Evolutionary conservation across 768 basidiomycete genomes (phyloP).

Genomic region (Lactifluus piperatus): DNA sequence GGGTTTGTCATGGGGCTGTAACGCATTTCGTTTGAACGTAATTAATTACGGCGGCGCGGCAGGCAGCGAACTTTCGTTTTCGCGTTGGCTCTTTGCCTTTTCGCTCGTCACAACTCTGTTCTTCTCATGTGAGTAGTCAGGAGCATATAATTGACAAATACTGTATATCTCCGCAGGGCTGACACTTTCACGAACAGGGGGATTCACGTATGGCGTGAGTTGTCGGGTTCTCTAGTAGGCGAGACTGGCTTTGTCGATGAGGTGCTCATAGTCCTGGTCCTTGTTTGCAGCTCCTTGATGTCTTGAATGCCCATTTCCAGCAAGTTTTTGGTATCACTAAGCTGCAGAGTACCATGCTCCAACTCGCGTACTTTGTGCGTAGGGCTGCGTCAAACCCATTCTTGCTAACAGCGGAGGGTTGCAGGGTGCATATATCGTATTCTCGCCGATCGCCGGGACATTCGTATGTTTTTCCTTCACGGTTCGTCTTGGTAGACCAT

Average conservation of each 20-base stretch:
- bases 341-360: constrained; percentile 64
- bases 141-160: not conserved
- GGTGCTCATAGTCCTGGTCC: constrained; percentile 19
- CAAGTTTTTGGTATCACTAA: constrained; percentile 56
- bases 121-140: constrained; percentile 49
- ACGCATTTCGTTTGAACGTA: not conserved
- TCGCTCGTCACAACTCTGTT: constrained; percentile 65
- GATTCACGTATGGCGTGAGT: constrained; percentile 57
- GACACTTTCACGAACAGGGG: constrained; percentile 34
- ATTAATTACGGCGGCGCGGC: not conserved
- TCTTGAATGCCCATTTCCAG: constrained; percentile 69
- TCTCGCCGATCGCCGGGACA: constrained; percentile 46
- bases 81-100: constrained; percentile 48
- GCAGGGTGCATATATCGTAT: constrained; percentile 55
- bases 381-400: not conserved
- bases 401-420: not conserved
- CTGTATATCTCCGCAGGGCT: not conserved
- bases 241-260: constrained; percentile 8
- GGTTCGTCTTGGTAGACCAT: not conserved
- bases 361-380: constrained; percentile 60
- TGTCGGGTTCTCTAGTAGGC: not conserved
- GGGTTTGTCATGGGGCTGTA: not conserved
- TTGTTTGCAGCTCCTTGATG: constrained; percentile 46
- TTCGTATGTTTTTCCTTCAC: constrained; percentile 37
- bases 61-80: constrained; percentile 15